Conservation (phyloP, 2,329 filamentous ascomycete genomes). For the Fusarium fujikuroi region DNA sequence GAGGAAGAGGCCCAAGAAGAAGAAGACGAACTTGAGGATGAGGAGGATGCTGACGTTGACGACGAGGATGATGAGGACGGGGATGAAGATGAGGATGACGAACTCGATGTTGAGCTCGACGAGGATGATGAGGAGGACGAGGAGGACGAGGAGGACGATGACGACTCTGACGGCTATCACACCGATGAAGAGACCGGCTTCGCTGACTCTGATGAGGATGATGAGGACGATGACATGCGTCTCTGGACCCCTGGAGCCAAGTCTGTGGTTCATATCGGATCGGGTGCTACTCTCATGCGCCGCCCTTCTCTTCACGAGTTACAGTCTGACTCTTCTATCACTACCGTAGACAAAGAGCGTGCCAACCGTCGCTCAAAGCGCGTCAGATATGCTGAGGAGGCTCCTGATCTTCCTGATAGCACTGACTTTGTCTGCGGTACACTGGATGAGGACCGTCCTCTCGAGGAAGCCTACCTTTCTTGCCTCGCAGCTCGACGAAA, state of each 20-base stretch:
- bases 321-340: slow-evolving; percentile 71
- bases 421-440: slow-evolving; percentile 99
- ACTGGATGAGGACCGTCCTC: slow-evolving; percentile 89
- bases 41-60: slow-evolving; percentile 89
- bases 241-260: slow-evolving; percentile 64
- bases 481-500: slow-evolving; percentile 83
- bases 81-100: slow-evolving; percentile 57
- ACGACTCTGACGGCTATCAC: slow-evolving; percentile 75
- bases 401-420: slow-evolving; percentile 91
- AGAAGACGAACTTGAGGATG: slow-evolving; percentile 73
- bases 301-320: slow-evolving; percentile 56
- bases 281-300: slow-evolving; percentile 49
- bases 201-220: slow-evolving; percentile 74
- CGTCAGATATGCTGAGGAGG: slow-evolving; percentile 56
- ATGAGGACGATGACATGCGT: slow-evolving; percentile 71
- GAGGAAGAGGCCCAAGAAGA: slow-evolving; percentile 87
- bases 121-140: slow-evolving; percentile 54
- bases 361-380: slow-evolving; percentile 47
- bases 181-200: slow-evolving; percentile 78
- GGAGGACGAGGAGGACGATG: slow-evolving; percentile 64
- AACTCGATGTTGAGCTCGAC: slow-evolving; percentile 61
- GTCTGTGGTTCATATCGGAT: slow-evolving; percentile 51
- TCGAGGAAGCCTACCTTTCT: slow-evolving; percentile 94
- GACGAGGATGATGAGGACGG: slow-evolving; percentile 67
- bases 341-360: slow-evolving; percentile 55